phyloP scores from a whole-genome alignment of 2,329 filamentous ascomycete genomes.

The Ophiostoma pallidulum region DNA sequence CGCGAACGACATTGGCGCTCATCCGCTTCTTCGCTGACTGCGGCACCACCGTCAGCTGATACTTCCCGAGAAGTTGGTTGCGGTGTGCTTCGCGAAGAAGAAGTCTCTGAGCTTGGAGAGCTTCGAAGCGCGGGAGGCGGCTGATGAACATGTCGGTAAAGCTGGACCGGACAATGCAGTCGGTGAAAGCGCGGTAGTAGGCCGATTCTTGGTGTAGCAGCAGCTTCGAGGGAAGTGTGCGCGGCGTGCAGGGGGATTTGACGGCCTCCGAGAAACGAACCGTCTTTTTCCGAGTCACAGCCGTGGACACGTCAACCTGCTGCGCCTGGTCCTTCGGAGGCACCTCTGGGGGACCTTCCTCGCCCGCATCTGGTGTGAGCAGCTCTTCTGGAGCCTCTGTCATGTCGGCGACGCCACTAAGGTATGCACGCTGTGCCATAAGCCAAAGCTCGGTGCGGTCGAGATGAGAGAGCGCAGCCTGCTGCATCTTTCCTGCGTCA shows the following conservation, averaged over 20 bases:
- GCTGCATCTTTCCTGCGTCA: slow-evolving; percentile 64
- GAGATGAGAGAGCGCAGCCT: slow-evolving; percentile 61
- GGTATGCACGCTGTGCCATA: slow-evolving; percentile 67
- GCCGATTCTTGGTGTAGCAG: slow-evolving; percentile 59
- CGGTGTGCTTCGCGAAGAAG: slow-evolving; percentile 64
- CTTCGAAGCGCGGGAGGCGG: slow-evolving; percentile 76
- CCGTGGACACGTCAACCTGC: slow-evolving; percentile 17
- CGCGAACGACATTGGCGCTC: slow-evolving; percentile 63
- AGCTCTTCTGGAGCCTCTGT: slow-evolving; percentile 22
- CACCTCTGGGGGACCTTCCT: slow-evolving; percentile 16
- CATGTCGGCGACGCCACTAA: slow-evolving; percentile 56
- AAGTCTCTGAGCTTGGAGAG: slow-evolving; percentile 72
- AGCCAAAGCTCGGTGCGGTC: slow-evolving; percentile 85
- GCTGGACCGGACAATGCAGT: slow-evolving; percentile 56
- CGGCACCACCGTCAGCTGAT: slow-evolving; percentile 61
- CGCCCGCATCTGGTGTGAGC: slow-evolving; percentile 17
- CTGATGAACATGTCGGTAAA: slow-evolving; percentile 73
- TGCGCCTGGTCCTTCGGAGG: slow-evolving; percentile 20
- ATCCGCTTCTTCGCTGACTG: slow-evolving; percentile 62
- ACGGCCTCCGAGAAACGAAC: slow-evolving; percentile 61
- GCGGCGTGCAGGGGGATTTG: slow-evolving; percentile 33
- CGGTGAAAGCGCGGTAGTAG: slow-evolving; percentile 82
- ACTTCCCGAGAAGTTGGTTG: slow-evolving; percentile 76
- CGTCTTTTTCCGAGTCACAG: slow-evolving; percentile 49
- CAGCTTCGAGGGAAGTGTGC: slow-evolving; percentile 43